A percentile compares a stretch with the other conserved stretches of the same genome.
These are phyloP conservation scores for Ophiobolus disseminans DNA, from an alignment of 2,329 filamentous ascomycete genomes.

Conservation along the genomic window DNA sequence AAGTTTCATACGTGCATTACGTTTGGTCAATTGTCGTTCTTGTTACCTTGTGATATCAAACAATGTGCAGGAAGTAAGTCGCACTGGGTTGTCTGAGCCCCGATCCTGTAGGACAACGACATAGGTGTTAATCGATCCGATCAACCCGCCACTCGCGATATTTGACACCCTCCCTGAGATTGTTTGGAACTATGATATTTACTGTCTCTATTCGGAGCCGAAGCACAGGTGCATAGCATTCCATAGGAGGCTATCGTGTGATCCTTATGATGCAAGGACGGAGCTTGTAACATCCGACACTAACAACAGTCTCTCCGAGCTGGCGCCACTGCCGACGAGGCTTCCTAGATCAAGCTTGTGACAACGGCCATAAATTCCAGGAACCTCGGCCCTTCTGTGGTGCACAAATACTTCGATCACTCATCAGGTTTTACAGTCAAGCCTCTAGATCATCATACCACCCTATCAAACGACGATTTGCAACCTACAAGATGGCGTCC, in stretches of 20 bases:
- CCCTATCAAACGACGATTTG: neutral
- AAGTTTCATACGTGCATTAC: neutral
- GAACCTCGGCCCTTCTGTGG: constrained; percentile 7
- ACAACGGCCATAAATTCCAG: neutral
- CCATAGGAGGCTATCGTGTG: too few species aligned
- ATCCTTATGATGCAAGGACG: too few species aligned
- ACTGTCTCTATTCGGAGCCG: too few species aligned
- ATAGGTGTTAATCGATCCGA: too few species aligned
- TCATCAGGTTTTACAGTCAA: neutral
- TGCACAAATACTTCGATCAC: neutral
- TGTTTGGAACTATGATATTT: too few species aligned
- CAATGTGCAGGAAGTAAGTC: too few species aligned
- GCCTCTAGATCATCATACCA: neutral
- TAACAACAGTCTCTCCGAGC: neutral
- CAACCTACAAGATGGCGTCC: constrained; percentile 22
- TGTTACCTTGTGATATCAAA: too few species aligned
- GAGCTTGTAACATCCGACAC: neutral
- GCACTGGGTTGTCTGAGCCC: too few species aligned
- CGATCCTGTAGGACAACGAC: too few species aligned
- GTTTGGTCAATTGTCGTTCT: too few species aligned
- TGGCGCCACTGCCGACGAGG: neutral
- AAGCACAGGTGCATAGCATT: too few species aligned
- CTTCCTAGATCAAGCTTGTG: constrained; percentile 3
- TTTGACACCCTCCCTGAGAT: neutral
- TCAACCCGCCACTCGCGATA: too few species aligned